Evolutionary conservation across 78 protist species (phyloP).

Genomic region (Cavenderia fasciculata): DNA sequence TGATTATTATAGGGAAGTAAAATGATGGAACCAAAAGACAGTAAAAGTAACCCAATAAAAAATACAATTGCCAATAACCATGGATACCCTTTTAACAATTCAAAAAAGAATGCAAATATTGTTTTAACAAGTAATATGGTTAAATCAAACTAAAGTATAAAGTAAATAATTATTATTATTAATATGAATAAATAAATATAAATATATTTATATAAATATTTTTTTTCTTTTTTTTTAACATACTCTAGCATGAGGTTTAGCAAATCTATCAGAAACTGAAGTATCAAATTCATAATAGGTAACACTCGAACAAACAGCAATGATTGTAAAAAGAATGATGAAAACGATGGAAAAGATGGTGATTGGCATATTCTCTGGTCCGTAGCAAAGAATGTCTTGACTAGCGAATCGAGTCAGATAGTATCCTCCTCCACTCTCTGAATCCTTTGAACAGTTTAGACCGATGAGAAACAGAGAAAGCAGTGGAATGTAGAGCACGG

Average conservation of each 20-base stretch:
- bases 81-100: constrained; percentile 3
- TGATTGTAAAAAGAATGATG: constrained; percentile 12
- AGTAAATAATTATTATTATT: not conserved
- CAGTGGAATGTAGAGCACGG: constrained; percentile 56
- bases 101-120: constrained; percentile 42
- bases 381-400: constrained; percentile 9
- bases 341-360: constrained; percentile 25
- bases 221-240: no score
- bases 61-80: constrained; percentile 32
- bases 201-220: no score
- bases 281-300: constrained; percentile 54
- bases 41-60: constrained; percentile 3
- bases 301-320: constrained; percentile 2
- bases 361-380: constrained; percentile 15
- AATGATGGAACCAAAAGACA: constrained; percentile 11
- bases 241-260: constrained; percentile 66
- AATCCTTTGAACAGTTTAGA: not conserved
- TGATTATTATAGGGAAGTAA: constrained; percentile 50
- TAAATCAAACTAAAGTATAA: constrained; percentile 37
- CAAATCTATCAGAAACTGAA: constrained; percentile 6
- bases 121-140: constrained; percentile 22
- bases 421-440: not conserved
- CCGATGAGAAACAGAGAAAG: constrained; percentile 35
- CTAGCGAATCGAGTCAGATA: not conserved
- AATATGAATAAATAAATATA: not conserved